Percentiles rank a stretch among this genome's conserved stretches.
Evolutionary conservation across 78 protist species (phyloP).

Genomic region (Creolimax fragrantissima): DNA sequence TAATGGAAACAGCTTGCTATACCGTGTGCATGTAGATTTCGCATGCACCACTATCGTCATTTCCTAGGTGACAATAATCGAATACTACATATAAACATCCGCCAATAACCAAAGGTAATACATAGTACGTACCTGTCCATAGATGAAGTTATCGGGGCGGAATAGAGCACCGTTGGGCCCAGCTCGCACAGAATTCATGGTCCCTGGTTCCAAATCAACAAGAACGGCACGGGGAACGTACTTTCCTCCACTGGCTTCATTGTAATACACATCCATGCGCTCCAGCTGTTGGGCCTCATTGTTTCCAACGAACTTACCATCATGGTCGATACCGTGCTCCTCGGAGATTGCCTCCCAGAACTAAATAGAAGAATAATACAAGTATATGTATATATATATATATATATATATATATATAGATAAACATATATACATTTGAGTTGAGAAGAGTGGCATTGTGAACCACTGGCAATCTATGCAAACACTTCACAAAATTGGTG

Average conservation of each 20-base stretch:
- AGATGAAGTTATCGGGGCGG: constrained; percentile 89
- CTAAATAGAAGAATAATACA: background rate
- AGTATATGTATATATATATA: too few relatives aligned
- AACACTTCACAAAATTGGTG: too few relatives aligned
- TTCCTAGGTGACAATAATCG: too few relatives aligned
- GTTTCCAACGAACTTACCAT: constrained; percentile 86
- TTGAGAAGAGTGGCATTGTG: too few relatives aligned
- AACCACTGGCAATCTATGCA: too few relatives aligned
- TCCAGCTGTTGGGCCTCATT: constrained; percentile 83
- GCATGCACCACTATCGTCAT: too few relatives aligned
- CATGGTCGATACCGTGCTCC: constrained; percentile 92
- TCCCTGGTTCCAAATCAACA: constrained; percentile 97
- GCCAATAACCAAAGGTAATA: too few relatives aligned
- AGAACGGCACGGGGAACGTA: constrained; percentile 96
- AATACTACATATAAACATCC: too few relatives aligned
- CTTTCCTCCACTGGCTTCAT: constrained; percentile 86
- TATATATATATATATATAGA: too few relatives aligned
- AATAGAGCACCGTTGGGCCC: constrained; percentile 85
- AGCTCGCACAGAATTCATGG: constrained; percentile 88
- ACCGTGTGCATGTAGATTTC: too few relatives aligned
- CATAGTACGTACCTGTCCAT: constrained; percentile 69
- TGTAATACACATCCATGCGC: constrained; percentile 94
- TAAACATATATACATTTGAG: too few relatives aligned
- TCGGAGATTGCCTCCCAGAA: constrained; percentile 85
- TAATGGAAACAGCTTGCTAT: too few relatives aligned